These are phyloP conservation scores for Neofusicoccum laricinum DNA, from an alignment of 2,329 filamentous ascomycete genomes.

Conservation along the genomic window DNA sequence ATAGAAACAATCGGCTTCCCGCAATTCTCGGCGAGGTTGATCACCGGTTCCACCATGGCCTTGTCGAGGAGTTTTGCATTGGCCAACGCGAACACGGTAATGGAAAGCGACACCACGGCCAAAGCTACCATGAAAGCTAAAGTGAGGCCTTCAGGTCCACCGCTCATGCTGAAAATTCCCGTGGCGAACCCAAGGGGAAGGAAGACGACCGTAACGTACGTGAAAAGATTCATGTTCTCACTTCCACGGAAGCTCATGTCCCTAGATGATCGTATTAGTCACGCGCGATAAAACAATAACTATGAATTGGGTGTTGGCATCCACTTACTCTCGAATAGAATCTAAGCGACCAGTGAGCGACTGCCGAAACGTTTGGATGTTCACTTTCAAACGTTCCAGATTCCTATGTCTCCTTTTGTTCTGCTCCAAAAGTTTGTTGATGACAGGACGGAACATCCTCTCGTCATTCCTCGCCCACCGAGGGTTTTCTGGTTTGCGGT, in stretches of 20 bases:
- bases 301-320: too few species aligned
- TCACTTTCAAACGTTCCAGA: neutral
- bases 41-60: too few species aligned
- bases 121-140: too few species aligned
- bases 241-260: slow-evolving; percentile 22
- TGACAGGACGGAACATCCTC: slow-evolving; percentile 25
- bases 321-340: slow-evolving; percentile 16
- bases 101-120: too few species aligned
- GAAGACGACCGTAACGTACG: slow-evolving; percentile 36
- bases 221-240: slow-evolving; percentile 32
- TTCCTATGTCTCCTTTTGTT: neutral
- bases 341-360: slow-evolving; percentile 20
- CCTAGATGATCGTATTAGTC: too few species aligned
- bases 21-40: too few species aligned
- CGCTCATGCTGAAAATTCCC: slow-evolving; percentile 33
- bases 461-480: slow-evolving; percentile 34
- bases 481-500: slow-evolving; percentile 25
- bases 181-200: slow-evolving; percentile 27
- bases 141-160: slow-evolving; percentile 15
- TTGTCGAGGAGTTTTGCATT: too few species aligned
- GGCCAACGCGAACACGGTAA: too few species aligned
- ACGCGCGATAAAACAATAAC: too few species aligned
- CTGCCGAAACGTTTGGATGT: slow-evolving; percentile 19
- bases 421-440: slow-evolving; percentile 18
- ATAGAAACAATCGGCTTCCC: too few species aligned